phyloP scores from a whole-genome alignment of 2,329 filamentous ascomycete genomes.

The Sordariomycetes sp. region DNA sequence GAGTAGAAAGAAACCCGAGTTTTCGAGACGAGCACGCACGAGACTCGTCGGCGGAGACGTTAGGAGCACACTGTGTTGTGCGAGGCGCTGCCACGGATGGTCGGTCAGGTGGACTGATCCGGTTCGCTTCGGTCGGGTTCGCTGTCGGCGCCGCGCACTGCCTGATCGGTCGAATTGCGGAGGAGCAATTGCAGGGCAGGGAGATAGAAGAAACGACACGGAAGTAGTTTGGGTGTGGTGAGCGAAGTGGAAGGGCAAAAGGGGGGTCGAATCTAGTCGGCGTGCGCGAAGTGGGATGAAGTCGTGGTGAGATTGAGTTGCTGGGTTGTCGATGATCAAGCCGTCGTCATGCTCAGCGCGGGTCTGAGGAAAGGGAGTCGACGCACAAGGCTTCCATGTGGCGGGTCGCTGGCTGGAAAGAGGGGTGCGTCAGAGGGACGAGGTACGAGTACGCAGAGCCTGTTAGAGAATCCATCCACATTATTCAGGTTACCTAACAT shows the following conservation, averaged over 20 bases:
- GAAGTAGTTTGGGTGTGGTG: background rate
- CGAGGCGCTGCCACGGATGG: background rate
- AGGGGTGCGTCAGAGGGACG: background rate
- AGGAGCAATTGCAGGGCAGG: background rate
- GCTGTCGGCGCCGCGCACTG: background rate
- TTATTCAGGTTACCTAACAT: background rate
- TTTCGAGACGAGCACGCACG: background rate
- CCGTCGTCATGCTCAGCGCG: background rate
- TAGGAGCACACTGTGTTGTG: background rate
- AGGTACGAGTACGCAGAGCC: background rate
- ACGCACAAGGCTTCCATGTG: background rate
- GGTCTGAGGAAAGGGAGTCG: background rate
- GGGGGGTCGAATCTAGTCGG: background rate
- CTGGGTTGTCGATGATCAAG: background rate
- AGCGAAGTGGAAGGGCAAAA: background rate
- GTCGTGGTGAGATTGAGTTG: background rate
- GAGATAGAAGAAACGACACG: background rate
- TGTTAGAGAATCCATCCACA: background rate
- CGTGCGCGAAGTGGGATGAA: background rate
- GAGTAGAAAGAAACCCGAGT: background rate
- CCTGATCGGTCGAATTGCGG: background rate
- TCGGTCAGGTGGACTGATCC: background rate
- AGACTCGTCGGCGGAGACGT: background rate
- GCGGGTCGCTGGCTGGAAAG: background rate
- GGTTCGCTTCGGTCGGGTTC: background rate